These are phyloP conservation scores for Aristolochia contorta DNA, from an alignment of 164 flowering plant genomes.

Conservation along the genomic window DNA sequence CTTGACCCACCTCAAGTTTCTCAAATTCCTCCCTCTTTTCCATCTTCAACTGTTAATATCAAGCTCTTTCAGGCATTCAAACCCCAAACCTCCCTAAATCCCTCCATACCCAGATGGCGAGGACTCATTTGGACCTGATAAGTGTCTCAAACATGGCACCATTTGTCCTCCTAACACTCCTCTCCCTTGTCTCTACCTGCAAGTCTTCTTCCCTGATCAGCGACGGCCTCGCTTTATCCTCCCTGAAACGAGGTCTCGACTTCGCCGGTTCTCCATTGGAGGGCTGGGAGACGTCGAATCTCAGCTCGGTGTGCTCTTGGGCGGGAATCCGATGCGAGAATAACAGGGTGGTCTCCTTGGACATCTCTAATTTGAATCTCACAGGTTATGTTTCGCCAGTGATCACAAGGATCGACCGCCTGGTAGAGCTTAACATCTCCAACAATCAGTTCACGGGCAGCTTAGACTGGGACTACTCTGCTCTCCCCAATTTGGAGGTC, in stretches of 20 bases:
- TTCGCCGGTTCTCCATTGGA: constrained; percentile 24
- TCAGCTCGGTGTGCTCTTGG: constrained; percentile 70
- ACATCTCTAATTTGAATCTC: constrained; percentile 55
- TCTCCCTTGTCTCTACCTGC: constrained; percentile 27
- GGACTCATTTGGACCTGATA: constrained; percentile 14
- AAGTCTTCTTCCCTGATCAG: constrained; percentile 31
- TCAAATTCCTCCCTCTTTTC: constrained; percentile 41
- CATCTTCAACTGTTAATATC: constrained; percentile 25
- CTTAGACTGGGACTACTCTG: constrained; percentile 69
- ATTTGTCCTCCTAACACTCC: constrained; percentile 33
- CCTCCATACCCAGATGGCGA: constrained; percentile 21
- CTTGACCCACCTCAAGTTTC: constrained; percentile 34
- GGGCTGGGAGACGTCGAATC: constrained; percentile 47
- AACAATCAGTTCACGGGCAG: constrained; percentile 61
- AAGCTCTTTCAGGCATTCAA: constrained; percentile 18
- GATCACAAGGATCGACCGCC: constrained; percentile 39
- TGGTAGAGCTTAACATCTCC: constrained; percentile 60
- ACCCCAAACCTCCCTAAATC: constrained; percentile 20
- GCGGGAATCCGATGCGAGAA: constrained; percentile 47
- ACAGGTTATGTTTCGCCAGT: constrained; percentile 45
- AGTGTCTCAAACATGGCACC: constrained; percentile 20
- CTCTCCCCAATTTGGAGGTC: constrained; percentile 44
- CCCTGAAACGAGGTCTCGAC: constrained; percentile 47
- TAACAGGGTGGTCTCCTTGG: constrained; percentile 46
- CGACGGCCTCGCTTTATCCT: constrained; percentile 52